Evolutionary conservation across 139 green algal genomes (phyloP), one percentile per base, ranked within the genome.

Genomic region (Coelastrella sp.): DNA sequence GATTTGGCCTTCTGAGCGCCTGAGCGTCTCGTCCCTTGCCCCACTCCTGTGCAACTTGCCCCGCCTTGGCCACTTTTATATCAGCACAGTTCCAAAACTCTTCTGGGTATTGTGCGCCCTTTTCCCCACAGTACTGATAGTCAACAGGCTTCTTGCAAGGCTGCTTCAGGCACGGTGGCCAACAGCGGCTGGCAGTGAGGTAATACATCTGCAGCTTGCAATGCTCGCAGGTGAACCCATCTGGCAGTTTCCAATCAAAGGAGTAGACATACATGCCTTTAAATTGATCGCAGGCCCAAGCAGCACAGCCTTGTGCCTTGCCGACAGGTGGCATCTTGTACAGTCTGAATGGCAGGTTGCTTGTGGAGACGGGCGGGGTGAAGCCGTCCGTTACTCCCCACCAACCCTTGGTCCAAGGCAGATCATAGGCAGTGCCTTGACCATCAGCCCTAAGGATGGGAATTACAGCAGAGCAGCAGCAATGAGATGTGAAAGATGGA

Each of bases 81-180:
- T 91, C 88, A 8, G 81, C 88, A 70, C 88, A 91, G 88, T 84
- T 84, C 88, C 88, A 91, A 72, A 91, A 91, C 88, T 88, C 72
- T 27, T 61, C 87, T 58, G 87, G 87, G 24, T 91, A 91, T 3
- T 61, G 60, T 6, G 87, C 87, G 9, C 78, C 87, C 7, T 27
- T 12, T 25, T 75, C 35, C 3, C 81, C 88, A 61, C 88, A 91
- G 72, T 89, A 89, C 24, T 60, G 63, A 17, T 88, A 91, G 14
- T 68, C 58, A 14, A 91, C 88, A 6, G 88, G 88, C 88, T 91
- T 91, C 25, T 65, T 63, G 72, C 81, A 88, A 1, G 22, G 35
- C 25, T 75, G 20, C 19, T 84, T 24, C 20, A 59, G 6, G 27
- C 88, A 91, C 7, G 80, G 81, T 20, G 88, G 88, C 88, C 88